Evolutionary conservation across 768 basidiomycete genomes (phyloP).

Genomic region (Strobilomyces echinocephalus): DNA sequence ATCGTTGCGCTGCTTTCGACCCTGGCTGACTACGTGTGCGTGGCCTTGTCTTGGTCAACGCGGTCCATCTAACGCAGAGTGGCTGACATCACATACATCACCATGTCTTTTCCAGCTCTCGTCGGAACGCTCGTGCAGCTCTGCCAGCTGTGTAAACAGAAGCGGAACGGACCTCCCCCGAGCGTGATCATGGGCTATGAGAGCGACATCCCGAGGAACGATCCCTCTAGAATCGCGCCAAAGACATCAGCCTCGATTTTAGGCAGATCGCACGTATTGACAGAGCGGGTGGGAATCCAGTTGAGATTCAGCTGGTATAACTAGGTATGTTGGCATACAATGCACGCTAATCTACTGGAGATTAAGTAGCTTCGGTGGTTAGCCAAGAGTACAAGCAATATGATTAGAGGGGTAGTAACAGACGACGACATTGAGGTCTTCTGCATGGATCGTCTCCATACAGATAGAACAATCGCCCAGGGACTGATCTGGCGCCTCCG

Average conservation of each 20-base stretch:
- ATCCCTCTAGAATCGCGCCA: conserved; percentile 61
- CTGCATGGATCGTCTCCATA: conserved; percentile 77
- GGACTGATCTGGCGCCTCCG: conserved; percentile 70
- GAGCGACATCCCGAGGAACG: conserved; percentile 77
- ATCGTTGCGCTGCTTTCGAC: too few relatives aligned
- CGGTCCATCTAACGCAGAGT: conserved; percentile 46
- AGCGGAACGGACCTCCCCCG: conserved; percentile 30
- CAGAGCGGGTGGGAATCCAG: conserved; percentile 59
- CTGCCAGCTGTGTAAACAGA: conserved; percentile 23
- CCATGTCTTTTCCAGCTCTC: conserved; percentile 74
- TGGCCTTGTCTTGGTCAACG: conserved; percentile 2
- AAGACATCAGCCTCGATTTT: conserved; percentile 51
- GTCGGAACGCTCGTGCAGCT: conserved; percentile 60
- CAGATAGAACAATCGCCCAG: conserved; percentile 90
- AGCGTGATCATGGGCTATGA: conserved; percentile 78
- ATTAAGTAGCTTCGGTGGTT: neutral
- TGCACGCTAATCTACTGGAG: neutral
- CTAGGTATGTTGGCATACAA: conserved; percentile 9
- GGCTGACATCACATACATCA: conserved; percentile 93
- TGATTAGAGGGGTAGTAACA: conserved; percentile 51
- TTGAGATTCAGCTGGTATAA: conserved; percentile 68
- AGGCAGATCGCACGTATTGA: conserved; percentile 45
- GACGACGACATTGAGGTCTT: conserved; percentile 50
- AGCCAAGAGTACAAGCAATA: neutral
- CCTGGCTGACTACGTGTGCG: too few relatives aligned